Base-by-base conservation (phyloP, 208 protist genomes). In the Phytomonas serpens region DNA sequence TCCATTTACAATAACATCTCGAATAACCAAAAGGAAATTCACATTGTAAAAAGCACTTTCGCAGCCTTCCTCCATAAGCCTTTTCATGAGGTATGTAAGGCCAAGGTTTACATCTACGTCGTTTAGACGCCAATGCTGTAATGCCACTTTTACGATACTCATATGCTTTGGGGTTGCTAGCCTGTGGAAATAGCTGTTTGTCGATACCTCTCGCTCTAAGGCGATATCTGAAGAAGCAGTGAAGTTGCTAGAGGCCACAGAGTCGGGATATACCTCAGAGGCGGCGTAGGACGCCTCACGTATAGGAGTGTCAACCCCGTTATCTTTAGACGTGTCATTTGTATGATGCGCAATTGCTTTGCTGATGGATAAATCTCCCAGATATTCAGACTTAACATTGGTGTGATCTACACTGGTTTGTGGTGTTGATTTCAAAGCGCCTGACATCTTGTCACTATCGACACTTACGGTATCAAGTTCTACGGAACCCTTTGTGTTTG, bases 111-210 rank as follows among this genome's bases (percentile, higher is more conserved):
- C 82, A 64, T 94, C 89, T 0, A 81, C 81, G 69, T 88, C 82
- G 67, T 94, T 93, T 32, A 85, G 61, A 37, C 87, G 84, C 89
- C 91, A 96, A 72, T 90, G 79, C 37, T 79, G 82, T 40, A 96
- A 78, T 42, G 87, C 79, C 0, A 80, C 78, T 71, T 90, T 82
- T 34, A 96, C 61, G n/a, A 96, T 66, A 31, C 62, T 70, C 7
- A 88, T 75, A 64, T 93, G 88, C 64, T 88, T 89, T 27, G 82
- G 76, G 10, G 87, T 84, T 10, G 82, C 80, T 19, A 96, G 77
- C 16, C 91, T 83, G 29, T 74, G 82, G 61, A 93, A 82, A 67
- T 90, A 93, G 34, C 82, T 83, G 38, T 78, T 77, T n/a, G 94
- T 78, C 13, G 80, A 72, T 2, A 96, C 88, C 64, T 93, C 87